Evolutionary conservation across 345 rosid species (phyloP), one percentile per base, ranked within the genome.

Genomic region (Populus euphratica): DNA sequence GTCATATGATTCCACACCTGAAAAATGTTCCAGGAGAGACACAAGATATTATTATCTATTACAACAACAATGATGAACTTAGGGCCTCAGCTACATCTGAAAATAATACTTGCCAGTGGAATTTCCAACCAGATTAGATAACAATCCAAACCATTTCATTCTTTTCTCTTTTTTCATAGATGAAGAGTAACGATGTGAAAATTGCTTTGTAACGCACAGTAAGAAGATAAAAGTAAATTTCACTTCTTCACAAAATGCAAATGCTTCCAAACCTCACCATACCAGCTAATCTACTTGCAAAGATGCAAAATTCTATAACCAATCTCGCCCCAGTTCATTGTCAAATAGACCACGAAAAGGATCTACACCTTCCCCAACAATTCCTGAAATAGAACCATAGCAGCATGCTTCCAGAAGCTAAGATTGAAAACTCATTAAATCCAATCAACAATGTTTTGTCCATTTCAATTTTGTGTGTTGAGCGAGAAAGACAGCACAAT

Each of bases 1-100:
- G 71, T 94, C 93, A 76, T 68, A 94, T 56, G 92, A 83, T 77
- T 92, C 97, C 75, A 94, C 97, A 71, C 97, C 97, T 94, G 82
- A 73, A 2, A 80, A 17, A 73, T 29, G 20, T 35, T 43, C 69
- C 33, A 62, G 31, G 7, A 21, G 27, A 38, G 12, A 69, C n/a
- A 73, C 9, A 13, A 17, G 11, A 31, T 35, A 13, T 23, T 43
- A 21, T 61, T 2, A 62, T 73, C 8, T 33, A 27, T 43, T 43
- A 41, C 5, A 14, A 12, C 36, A 69, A 41, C 10, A 59, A 59
- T 36, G 7, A 49, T 10, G 21, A 56, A 65, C 56, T 31, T 8
- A 71, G 8, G 0, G 20, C 6, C 54, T 33, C 61, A 8, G 49
- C 35, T 11, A 0, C 5, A n/a, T 27, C 2, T 13, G 5, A 27